Conservation (phyloP, 78 protist genomes). For the Andalucia godoyi region DNA sequence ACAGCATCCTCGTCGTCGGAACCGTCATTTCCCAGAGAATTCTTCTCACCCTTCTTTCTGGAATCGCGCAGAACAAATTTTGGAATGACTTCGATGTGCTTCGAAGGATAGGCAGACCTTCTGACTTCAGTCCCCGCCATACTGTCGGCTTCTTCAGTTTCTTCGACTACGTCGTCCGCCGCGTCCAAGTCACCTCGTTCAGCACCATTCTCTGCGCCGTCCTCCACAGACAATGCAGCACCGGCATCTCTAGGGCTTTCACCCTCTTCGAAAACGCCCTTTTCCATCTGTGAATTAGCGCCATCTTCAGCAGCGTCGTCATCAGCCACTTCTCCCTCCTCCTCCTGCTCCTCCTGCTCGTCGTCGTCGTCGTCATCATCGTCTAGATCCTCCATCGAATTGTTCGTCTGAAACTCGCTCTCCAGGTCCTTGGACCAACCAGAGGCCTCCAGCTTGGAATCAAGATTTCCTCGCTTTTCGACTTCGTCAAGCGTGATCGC, state of each 20-base stretch:
- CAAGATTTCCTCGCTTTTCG: not conserved
- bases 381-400: not conserved
- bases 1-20: not conserved
- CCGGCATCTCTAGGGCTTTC: not conserved
- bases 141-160: too few species aligned
- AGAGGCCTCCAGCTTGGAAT: conserved; percentile 6
- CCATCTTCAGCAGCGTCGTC: not conserved
- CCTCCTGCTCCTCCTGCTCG: not conserved
- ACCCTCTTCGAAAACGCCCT: not conserved
- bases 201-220: not conserved
- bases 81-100: too few species aligned
- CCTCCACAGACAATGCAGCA: not conserved
- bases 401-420: not conserved
- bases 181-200: not conserved
- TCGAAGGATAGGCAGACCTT: too few species aligned
- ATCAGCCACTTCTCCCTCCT: not conserved
- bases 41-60: too few species aligned
- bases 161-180: not conserved
- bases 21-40: too few species aligned
- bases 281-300: not conserved
- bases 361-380: conserved; percentile 6
- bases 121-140: too few species aligned
- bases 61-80: too few species aligned
- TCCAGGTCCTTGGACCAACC: not conserved
- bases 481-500: not conserved